phyloP scores from a whole-genome alignment of 2,329 filamentous ascomycete genomes.

The Leptographium wingfieldii region DNA sequence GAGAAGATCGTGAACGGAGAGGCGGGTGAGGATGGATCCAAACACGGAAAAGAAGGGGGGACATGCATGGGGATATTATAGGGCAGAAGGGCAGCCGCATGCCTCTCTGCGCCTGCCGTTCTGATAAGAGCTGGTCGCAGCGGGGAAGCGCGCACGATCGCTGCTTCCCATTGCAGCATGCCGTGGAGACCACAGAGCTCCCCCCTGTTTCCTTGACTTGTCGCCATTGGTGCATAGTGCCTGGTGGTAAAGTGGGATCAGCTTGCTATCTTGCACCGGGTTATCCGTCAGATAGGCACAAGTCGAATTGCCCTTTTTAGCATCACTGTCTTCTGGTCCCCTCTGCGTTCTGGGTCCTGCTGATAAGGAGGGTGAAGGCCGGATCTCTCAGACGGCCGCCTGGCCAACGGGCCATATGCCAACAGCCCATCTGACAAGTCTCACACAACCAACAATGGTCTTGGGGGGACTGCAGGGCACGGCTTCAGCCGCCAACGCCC shows the following conservation, averaged over 20 bases:
- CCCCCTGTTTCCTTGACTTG: neutral
- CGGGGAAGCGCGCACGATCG: neutral
- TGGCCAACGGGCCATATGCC: neutral
- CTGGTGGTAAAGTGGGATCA: neutral
- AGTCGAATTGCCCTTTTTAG: no score
- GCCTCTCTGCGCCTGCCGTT: neutral
- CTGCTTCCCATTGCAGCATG: neutral
- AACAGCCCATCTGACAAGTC: neutral
- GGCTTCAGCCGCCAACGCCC: neutral
- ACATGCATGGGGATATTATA: neutral
- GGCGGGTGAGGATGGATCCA: neutral
- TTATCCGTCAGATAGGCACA: slow-evolving; percentile 8
- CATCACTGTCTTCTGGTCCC: neutral
- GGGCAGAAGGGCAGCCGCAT: neutral
- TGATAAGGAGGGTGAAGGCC: neutral
- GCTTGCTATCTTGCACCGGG: neutral
- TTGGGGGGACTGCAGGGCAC: neutral
- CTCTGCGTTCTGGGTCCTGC: neutral
- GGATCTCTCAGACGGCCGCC: neutral
- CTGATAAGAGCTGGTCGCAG: neutral
- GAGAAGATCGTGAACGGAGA: neutral
- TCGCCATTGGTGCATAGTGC: neutral
- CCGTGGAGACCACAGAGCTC: neutral
- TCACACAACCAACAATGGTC: neutral
- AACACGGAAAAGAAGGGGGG: neutral